These are phyloP conservation scores for Prunus fruticosa DNA, from an alignment of 306 rosid genomes.

Conservation along the genomic window DNA sequence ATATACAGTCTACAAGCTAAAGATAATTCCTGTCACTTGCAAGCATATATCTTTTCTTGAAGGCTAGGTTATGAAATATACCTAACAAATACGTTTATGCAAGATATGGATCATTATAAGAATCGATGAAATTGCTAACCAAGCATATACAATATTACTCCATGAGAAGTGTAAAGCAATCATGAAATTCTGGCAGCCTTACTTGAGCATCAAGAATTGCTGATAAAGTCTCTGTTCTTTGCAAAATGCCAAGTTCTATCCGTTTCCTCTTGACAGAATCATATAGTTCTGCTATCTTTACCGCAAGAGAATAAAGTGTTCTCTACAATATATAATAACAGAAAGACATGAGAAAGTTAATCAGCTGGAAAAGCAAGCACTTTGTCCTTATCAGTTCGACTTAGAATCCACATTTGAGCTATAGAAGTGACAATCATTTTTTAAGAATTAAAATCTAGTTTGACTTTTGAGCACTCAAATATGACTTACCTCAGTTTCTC, in stretches of 20 bases:
- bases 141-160: constrained; percentile 2
- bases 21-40: not conserved
- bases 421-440: too few species aligned
- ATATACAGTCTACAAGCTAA: too few species aligned
- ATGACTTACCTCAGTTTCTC: constrained; percentile 56
- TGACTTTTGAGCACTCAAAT: not conserved
- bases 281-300: constrained; percentile 51
- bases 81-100: not conserved
- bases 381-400: too few species aligned
- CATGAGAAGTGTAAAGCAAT: constrained; percentile 7
- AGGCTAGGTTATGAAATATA: not conserved
- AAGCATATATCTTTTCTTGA: not conserved
- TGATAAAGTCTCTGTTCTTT: constrained; percentile 54
- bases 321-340: constrained; percentile 45
- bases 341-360: not conserved
- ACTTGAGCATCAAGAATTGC: constrained; percentile 76
- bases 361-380: too few species aligned
- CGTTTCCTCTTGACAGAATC: constrained; percentile 59
- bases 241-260: constrained; percentile 54
- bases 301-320: constrained; percentile 53
- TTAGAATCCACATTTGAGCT: too few species aligned
- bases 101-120: not conserved
- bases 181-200: constrained; percentile 27
- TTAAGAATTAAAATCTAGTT: too few species aligned
- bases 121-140: not conserved